Percentiles rank a stretch among this genome's conserved stretches.
These are phyloP conservation scores for Cryptococcus depauperatus DNA, from an alignment of 1,284 basidiomycete genomes.

Conservation along the genomic window DNA sequence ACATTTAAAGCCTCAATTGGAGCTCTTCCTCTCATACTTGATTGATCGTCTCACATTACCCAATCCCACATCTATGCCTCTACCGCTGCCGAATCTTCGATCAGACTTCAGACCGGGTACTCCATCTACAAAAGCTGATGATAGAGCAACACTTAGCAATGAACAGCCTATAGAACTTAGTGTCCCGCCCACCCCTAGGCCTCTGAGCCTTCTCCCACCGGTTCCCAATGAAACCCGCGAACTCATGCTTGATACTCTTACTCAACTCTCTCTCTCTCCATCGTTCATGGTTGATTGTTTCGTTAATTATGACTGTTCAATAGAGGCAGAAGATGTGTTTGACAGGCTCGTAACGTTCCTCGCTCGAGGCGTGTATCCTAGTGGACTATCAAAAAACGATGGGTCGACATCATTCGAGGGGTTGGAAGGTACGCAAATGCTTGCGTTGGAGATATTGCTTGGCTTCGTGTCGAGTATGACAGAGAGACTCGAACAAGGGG, in stretches of 20 bases:
- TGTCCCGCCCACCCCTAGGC: conserved; percentile 27
- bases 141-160: conserved; percentile 5
- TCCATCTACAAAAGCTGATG: conserved; percentile 33
- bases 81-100: conserved; percentile 23
- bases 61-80: conserved; percentile 31
- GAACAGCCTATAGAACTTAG: too few relatives aligned
- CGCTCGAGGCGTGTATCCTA: conserved; percentile 74
- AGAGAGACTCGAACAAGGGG: conserved; percentile 61
- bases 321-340: conserved; percentile 93
- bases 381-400: conserved; percentile 34
- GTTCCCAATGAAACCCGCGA: conserved; percentile 84
- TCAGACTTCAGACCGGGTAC: conserved; percentile 51
- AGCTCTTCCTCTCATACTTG: conserved; percentile 87
- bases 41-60: conserved; percentile 77
- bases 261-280: conserved; percentile 63
- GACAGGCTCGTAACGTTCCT: conserved; percentile 85
- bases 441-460: conserved; percentile 82
- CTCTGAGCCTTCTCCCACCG: conserved; percentile 47
- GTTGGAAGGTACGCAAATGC: conserved; percentile 67
- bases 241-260: conserved; percentile 79
- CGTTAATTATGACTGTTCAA: conserved; percentile 93
- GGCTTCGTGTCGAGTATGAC: conserved; percentile 84
- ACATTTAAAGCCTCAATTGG: conserved; percentile 91
- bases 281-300: conserved; percentile 90
- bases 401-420: conserved; percentile 50